Evolutionary conservation across 140 eudicot genomes (phyloP), one percentile per base, ranked within the genome.

Genomic region (Anethum foeniculum): DNA sequence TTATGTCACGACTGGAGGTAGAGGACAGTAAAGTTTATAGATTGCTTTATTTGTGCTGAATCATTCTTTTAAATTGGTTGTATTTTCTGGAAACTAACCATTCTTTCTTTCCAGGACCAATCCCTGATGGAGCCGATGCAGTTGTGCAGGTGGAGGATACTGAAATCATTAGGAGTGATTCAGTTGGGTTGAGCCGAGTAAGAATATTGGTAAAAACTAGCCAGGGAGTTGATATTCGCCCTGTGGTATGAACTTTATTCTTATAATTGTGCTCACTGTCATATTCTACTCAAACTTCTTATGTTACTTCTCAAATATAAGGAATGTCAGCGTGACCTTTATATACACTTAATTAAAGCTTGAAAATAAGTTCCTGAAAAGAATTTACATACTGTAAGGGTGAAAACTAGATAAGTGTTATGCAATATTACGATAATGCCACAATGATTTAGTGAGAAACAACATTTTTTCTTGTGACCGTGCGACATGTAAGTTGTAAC

Each of bases 141-240:
- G 98, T 94, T 76, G 93, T 94, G 80, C 97, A 94, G 87, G 97
- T 94, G 38, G 98, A 94, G 84, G 98, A 92, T 80, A 92, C 97
- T 75, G 88, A 86, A 80, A 69, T 80, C 65, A 79, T 90, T 38
- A 80, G 87, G 79, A 86, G 51, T 83, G 86, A 73, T 62, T 74
- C 93, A 62, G 72, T 58, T 81, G 88, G 81, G 76, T 51, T 83
- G 7, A 94, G 90, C 83, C 87, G 85, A 81, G 97, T 94, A 48
- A 87, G 87, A 72, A 79, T 94, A 83, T 79, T 94, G 90, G 89
- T 84, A 6, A 86, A 90, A 78, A 80, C 84, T 72, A 83, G 79
- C 73, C 85, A 60, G 49, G 97, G 97, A 79, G 84, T 89, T 82
- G 96, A 94, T 88, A 94, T 94, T 46, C 96, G 98, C 80, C 97